Conservation (phyloP, 2,329 filamentous ascomycete species). For the Trichoderma koningii region DNA sequence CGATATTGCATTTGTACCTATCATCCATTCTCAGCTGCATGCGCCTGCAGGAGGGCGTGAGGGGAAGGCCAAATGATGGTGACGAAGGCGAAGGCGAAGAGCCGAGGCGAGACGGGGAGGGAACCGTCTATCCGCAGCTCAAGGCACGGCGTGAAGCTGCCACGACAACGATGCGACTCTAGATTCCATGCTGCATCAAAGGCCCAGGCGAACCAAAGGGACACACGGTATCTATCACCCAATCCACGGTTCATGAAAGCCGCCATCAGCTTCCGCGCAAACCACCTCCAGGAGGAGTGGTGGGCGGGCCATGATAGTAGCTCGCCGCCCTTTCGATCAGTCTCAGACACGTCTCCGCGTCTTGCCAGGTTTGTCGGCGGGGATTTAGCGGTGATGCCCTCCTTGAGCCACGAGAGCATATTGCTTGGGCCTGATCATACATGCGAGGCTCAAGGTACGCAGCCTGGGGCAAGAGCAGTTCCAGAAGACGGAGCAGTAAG, state of each 20-base stretch:
- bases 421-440: neutral
- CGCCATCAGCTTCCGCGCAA: neutral
- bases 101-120: neutral
- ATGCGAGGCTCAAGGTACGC: neutral
- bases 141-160: neutral
- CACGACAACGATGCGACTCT: neutral
- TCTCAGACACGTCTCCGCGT: constrained; percentile 5
- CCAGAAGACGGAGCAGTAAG: too few species aligned
- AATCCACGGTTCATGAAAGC: neutral
- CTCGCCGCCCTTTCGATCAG: constrained; percentile 11
- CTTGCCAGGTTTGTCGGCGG: neutral
- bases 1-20: too few species aligned
- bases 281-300: neutral
- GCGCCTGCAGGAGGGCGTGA: constrained; percentile 15
- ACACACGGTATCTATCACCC: neutral
- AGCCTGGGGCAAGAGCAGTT: neutral
- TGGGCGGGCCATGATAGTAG: too few species aligned
- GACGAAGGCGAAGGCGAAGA: constrained; percentile 19
- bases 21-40: constrained; percentile 7
- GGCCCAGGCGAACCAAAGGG: neutral
- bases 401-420: neutral
- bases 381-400: constrained; percentile 12
- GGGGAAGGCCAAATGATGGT: constrained; percentile 8
- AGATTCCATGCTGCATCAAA: neutral
- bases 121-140: neutral